phyloP scores from a whole-genome alignment of 1,284 basidiomycete species.

The Rhodotorula sp. region DNA sequence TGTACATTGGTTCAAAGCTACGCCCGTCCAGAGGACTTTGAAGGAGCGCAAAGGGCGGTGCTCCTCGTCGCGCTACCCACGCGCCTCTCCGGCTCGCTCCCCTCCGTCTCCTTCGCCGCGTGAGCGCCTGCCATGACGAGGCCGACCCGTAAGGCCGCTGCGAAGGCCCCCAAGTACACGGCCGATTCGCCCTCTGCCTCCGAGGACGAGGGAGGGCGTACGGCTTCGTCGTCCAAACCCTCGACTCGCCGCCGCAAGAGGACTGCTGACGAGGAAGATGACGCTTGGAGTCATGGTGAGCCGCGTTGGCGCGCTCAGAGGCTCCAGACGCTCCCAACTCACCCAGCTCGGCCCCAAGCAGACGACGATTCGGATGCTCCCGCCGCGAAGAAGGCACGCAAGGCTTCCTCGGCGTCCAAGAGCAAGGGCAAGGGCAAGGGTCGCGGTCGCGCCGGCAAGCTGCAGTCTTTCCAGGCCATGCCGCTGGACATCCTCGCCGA shows the following conservation, averaged over 20 bases:
- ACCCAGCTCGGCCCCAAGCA: neutral
- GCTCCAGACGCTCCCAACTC: neutral
- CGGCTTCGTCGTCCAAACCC: neutral
- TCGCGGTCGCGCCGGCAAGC: neutral
- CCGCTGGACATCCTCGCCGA: slow-evolving; percentile 9
- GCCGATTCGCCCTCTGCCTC: neutral
- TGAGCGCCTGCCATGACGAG: neutral
- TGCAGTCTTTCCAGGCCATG: neutral
- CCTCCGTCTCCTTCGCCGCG: no score
- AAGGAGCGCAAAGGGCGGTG: neutral
- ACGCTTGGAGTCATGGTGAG: neutral
- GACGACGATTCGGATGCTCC: neutral
- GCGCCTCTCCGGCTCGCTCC: no score
- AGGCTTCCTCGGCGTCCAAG: neutral
- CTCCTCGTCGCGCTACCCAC: neutral
- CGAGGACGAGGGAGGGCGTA: neutral
- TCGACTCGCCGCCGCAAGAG: no score
- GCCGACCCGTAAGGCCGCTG: neutral
- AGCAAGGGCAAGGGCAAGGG: neutral
- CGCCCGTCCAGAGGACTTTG: neutral
- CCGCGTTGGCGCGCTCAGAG: neutral
- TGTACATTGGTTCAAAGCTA: no score
- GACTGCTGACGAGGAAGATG: neutral
- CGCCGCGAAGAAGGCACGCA: slow-evolving; percentile 1
- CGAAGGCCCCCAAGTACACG: neutral